Percentiles rank a stretch among this genome's conserved stretches.
Conservation (phyloP, 495 filamentous ascomycete species). For the Hyaloscypha bicolor region DNA sequence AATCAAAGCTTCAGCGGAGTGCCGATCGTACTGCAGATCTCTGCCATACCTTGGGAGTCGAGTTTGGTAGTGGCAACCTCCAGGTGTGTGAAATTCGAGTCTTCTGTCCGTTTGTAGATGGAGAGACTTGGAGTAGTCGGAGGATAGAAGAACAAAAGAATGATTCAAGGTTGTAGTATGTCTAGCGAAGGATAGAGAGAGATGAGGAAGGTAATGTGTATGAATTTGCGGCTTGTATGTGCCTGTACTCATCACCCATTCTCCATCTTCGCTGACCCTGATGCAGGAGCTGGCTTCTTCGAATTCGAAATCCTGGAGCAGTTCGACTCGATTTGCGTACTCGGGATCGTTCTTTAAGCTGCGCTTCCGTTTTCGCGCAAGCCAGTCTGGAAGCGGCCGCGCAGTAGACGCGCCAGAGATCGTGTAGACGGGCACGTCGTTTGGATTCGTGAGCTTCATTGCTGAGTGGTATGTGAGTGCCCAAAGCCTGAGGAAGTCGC, state of each 20-base stretch:
- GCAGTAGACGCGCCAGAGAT: conserved; percentile 91
- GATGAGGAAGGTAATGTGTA: conserved; percentile 88
- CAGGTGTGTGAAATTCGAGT: conserved; percentile 91
- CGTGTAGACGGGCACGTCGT: conserved; percentile 92
- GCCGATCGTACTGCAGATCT: conserved; percentile 82
- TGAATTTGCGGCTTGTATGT: conserved; percentile 95
- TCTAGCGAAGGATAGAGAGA: conserved; percentile 88
- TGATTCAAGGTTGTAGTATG: conserved; percentile 94
- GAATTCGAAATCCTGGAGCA: conserved; percentile 97
- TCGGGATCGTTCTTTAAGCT: conserved; percentile 92
- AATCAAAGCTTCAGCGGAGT: conserved; percentile 84
- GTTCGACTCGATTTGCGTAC: conserved; percentile 89
- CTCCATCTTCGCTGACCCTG: conserved; percentile 89
- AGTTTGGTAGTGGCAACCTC: conserved; percentile 83
- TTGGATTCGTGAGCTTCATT: conserved; percentile 90
- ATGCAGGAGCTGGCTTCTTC: conserved; percentile 97
- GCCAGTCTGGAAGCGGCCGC: conserved; percentile 91
- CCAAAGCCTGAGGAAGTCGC: neutral
- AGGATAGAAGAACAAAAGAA: conserved; percentile 88
- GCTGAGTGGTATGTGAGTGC: neutral
- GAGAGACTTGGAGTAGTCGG: conserved; percentile 92
- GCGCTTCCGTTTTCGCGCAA: conserved; percentile 86
- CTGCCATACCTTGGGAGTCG: conserved; percentile 90
- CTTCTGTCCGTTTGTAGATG: conserved; percentile 91
- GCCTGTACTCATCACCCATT: conserved; percentile 98